These are phyloP conservation scores for Fagus sylvatica DNA, from an alignment of 306 rosid genomes.

Conservation along the genomic window DNA sequence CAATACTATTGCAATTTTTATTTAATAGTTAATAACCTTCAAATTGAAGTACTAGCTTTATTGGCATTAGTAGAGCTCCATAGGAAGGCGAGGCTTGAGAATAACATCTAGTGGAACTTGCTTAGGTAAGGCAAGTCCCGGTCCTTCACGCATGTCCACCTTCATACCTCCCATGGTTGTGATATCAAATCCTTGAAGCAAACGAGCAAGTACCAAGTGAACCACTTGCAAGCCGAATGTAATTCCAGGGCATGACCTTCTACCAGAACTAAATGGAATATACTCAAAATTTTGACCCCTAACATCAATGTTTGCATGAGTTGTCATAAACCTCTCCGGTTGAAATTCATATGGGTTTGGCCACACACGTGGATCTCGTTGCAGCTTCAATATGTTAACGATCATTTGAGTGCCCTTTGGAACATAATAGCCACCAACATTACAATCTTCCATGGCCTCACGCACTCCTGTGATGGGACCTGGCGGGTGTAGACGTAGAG, in stretches of 20 bases:
- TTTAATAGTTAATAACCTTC: too few relatives aligned
- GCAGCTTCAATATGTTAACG: slow-evolving; percentile 39
- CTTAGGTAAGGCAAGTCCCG: slow-evolving; percentile 35
- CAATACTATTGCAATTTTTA: too few relatives aligned
- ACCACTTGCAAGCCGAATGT: slow-evolving; percentile 27
- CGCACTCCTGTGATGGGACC: slow-evolving; percentile 39
- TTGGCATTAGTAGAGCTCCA: slow-evolving; percentile 9
- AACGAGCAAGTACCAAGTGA: slow-evolving; percentile 29
- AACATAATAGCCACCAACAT: slow-evolving; percentile 3
- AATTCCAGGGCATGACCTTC: slow-evolving; percentile 38
- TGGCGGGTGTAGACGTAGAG: slow-evolving; percentile 28
- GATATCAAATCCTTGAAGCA: slow-evolving; percentile 38
- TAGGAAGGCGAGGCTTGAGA: slow-evolving; percentile 37
- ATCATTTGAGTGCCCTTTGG: slow-evolving; percentile 36
- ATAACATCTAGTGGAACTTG: slow-evolving; percentile 8
- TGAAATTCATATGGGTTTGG: slow-evolving; percentile 25
- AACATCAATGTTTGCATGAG: background rate
- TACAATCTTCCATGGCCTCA: slow-evolving; percentile 43
- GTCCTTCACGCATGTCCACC: slow-evolving; percentile 39
- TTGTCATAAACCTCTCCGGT: slow-evolving; percentile 34
- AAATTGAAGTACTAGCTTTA: too few relatives aligned
- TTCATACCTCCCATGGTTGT: background rate
- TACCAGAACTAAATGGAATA: slow-evolving; percentile 35
- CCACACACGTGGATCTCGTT: slow-evolving; percentile 37
- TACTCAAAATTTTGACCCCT: slow-evolving; percentile 20